Evolutionary conservation across 345 rosid species (phyloP).

Genomic region (Aethionema arabicum): DNA sequence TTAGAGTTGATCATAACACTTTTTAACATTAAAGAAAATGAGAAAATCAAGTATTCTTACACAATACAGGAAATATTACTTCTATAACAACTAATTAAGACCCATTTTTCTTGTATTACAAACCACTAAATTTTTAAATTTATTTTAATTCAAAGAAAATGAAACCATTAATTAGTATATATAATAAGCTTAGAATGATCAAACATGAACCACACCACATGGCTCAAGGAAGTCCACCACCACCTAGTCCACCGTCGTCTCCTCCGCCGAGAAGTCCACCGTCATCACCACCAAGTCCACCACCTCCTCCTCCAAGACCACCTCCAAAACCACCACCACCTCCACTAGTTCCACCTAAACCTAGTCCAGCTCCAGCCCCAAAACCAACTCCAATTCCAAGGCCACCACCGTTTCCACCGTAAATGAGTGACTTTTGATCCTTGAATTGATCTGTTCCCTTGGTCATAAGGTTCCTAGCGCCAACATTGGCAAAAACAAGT

Average conservation of each 20-base stretch:
- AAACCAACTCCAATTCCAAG: slow-evolving; percentile 30
- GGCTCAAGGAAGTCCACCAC: slow-evolving; percentile 33
- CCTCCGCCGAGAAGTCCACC: slow-evolving; percentile 44
- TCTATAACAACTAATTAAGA: no score
- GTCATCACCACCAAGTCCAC: slow-evolving; percentile 31
- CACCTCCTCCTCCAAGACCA: slow-evolving; percentile 33
- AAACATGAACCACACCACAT: slow-evolving; percentile 17
- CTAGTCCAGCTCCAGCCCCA: slow-evolving; percentile 35
- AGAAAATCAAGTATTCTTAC: no score
- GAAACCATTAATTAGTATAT: no score
- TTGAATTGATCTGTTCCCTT: slow-evolving; percentile 23
- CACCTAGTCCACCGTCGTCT: slow-evolving; percentile 30
- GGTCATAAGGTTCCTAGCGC: slow-evolving; percentile 47
- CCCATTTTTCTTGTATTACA: no score
- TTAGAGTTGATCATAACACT: no score
- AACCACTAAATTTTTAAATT: no score
- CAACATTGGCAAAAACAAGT: slow-evolving; percentile 33
- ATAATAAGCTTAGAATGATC: slow-evolving; percentile 22
- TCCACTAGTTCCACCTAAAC: slow-evolving; percentile 32
- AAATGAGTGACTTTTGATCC: slow-evolving; percentile 36
- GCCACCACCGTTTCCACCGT: slow-evolving; percentile 25
- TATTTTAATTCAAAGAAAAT: no score
- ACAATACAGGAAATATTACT: no score
- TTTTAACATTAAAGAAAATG: no score
- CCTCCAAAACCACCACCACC: slow-evolving; percentile 29